A percentile compares a stretch with the other conserved stretches of the same genome.
phyloP scores from a whole-genome alignment of 805 yeast genomes.

The Wickerhamiella musiphila region DNA sequence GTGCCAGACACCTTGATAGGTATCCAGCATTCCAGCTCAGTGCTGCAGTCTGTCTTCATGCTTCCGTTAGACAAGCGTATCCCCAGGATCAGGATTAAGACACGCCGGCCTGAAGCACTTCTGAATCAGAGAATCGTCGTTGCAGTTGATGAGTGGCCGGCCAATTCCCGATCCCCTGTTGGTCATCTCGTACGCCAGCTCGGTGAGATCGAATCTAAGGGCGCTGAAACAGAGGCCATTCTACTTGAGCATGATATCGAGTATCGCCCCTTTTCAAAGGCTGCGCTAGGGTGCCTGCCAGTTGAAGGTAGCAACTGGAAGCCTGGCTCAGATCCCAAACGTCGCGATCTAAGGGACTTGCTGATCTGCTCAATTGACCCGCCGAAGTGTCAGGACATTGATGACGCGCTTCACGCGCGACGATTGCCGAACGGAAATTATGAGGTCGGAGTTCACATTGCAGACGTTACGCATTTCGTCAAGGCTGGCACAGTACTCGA shows the following conservation, averaged over 20 bases:
- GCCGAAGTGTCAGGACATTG: constrained; percentile 95
- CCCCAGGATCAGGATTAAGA: constrained; percentile 73
- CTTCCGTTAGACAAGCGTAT: constrained; percentile 75
- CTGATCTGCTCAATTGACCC: constrained; percentile 94
- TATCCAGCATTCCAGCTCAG: constrained; percentile 31
- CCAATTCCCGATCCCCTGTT: constrained; percentile 66
- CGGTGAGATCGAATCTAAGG: constrained; percentile 80
- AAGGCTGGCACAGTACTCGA: constrained; percentile 84
- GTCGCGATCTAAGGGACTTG: constrained; percentile 77
- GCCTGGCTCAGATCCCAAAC: constrained; percentile 41
- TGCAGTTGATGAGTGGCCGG: constrained; percentile 86
- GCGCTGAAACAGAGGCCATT: constrained; percentile 92
- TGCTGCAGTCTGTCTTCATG: constrained; percentile 67
- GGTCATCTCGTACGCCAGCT: constrained; percentile 86
- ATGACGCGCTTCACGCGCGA: constrained; percentile 88
- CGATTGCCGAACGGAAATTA: constrained; percentile 77
- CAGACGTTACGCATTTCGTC: constrained; percentile 95
- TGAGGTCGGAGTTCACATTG: constrained; percentile 98
- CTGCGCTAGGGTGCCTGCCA: constrained; percentile 85
- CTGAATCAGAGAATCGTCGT: constrained; percentile 83
- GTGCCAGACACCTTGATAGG: constrained; percentile 26
- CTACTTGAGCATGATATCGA: constrained; percentile 91
- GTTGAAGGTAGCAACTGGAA: constrained; percentile 85
- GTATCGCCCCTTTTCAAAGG: constrained; percentile 84
- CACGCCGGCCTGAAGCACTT: constrained; percentile 69